These are phyloP conservation scores for Mortierella sp. DNA, from an alignment of 371 early-diverging fungal species.

Conservation along the genomic window DNA sequence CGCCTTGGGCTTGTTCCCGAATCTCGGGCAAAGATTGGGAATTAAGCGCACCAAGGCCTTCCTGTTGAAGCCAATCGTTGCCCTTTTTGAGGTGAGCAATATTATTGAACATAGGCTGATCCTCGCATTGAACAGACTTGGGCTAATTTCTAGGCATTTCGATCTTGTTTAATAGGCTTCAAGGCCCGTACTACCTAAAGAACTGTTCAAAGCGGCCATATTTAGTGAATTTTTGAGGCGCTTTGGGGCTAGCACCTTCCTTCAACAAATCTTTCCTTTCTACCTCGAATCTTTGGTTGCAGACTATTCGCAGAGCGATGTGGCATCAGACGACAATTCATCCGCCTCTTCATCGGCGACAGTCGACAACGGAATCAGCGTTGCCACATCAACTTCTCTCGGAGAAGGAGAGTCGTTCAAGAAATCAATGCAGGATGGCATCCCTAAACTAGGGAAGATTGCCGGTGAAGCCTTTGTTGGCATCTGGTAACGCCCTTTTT, in stretches of 20 bases:
- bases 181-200: constrained; percentile 65
- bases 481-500: too few species aligned
- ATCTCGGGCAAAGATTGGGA: constrained; percentile 69
- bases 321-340: constrained; percentile 25
- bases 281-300: constrained; percentile 67
- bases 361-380: neutral
- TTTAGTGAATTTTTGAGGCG: constrained; percentile 66
- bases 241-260: constrained; percentile 65
- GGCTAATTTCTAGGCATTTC: too few species aligned
- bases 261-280: constrained; percentile 71
- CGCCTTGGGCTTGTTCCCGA: constrained; percentile 67
- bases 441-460: constrained; percentile 30
- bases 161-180: constrained; percentile 57
- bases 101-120: too few species aligned
- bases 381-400: constrained; percentile 17
- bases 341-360: constrained; percentile 16
- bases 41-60: constrained; percentile 63
- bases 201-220: constrained; percentile 58
- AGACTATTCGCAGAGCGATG: constrained; percentile 35
- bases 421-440: constrained; percentile 11
- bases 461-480: constrained; percentile 64
- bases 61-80: constrained; percentile 67
- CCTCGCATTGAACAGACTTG: too few species aligned
- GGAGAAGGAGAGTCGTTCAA: constrained; percentile 32
- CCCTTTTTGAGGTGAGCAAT: constrained; percentile 67